phyloP scores from a whole-genome alignment of 768 basidiomycete species.

The Leccinum barrowsii region DNA sequence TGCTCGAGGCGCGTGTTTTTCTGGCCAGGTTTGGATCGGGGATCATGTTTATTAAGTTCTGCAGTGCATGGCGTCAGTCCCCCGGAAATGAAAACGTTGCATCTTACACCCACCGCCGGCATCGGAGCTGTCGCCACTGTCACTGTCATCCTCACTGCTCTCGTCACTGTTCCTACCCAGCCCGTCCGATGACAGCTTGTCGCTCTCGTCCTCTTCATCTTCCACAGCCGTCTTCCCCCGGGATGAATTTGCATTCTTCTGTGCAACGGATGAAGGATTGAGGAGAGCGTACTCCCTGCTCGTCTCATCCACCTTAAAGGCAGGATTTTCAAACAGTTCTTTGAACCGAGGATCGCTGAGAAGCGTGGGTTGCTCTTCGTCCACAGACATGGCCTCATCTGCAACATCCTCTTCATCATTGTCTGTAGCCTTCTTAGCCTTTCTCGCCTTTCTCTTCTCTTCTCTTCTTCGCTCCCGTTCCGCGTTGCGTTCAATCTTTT shows the following conservation, averaged over 20 bases:
- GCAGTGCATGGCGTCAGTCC: constrained; percentile 11
- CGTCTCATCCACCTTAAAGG: constrained; percentile 87
- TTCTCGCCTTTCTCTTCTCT: constrained; percentile 50
- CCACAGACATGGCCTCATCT: constrained; percentile 33
- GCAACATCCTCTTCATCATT: constrained; percentile 32
- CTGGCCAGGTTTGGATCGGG: constrained; percentile 47
- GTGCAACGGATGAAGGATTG: constrained; percentile 79
- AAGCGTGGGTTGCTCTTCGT: constrained; percentile 40
- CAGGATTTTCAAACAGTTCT: constrained; percentile 85
- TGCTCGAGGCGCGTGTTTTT: constrained; percentile 46
- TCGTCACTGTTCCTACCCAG: constrained; percentile 42
- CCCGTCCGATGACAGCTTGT: constrained; percentile 60
- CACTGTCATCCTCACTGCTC: constrained; percentile 42
- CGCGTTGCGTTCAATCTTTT: constrained; percentile 59
- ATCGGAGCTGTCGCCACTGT: constrained; percentile 50
- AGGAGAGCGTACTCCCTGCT: constrained; percentile 88
- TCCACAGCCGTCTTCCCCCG: constrained; percentile 77
- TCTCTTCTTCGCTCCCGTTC: constrained; percentile 55
- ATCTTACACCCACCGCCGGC: constrained; percentile 45
- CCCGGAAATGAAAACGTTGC: constrained; percentile 9
- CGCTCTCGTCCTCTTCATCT: constrained; percentile 86
- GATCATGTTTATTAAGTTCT: constrained; percentile 59
- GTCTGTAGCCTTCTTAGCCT: constrained; percentile 36
- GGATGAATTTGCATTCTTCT: constrained; percentile 36
- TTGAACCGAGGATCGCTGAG: constrained; percentile 88